Conservation (phyloP, 2,329 filamentous ascomycete genomes). For the Penicillium sp. region DNA sequence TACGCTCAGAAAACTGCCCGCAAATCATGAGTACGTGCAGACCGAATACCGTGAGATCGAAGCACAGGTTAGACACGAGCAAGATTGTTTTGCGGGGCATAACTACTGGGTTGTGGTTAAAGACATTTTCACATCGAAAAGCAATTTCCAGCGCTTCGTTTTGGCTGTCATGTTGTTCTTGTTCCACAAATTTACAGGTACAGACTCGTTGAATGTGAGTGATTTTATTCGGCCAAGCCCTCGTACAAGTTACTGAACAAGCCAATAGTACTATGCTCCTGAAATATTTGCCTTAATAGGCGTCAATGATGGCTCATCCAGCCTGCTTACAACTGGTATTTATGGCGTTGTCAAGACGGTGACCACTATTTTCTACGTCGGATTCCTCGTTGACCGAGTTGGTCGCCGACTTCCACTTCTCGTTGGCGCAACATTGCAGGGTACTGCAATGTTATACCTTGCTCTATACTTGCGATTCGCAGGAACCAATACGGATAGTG, state of each 20-base stretch:
- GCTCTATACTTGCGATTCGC: slow-evolving; percentile 42
- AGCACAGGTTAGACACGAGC: slow-evolving; percentile 40
- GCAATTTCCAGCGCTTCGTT: slow-evolving; percentile 41
- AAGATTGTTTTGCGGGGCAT: slow-evolving; percentile 29
- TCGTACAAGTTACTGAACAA: neutral
- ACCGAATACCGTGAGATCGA: slow-evolving; percentile 45
- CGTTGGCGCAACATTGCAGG: slow-evolving; percentile 36
- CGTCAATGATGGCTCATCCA: slow-evolving; percentile 34
- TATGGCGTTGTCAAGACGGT: slow-evolving; percentile 42
- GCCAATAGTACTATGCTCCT: slow-evolving; percentile 41
- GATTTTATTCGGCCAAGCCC: neutral
- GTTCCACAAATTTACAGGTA: slow-evolving; percentile 50
- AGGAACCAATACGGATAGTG: slow-evolving; percentile 29
- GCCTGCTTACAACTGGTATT: slow-evolving; percentile 44
- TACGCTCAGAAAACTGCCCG: slow-evolving; percentile 44
- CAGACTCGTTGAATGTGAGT: slow-evolving; percentile 41
- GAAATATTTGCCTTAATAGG: slow-evolving; percentile 48
- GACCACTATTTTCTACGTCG: slow-evolving; percentile 38
- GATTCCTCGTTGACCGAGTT: slow-evolving; percentile 38
- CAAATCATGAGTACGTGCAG: slow-evolving; percentile 44
- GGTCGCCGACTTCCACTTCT: slow-evolving; percentile 37
- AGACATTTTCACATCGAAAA: slow-evolving; percentile 34
- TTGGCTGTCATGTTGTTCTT: slow-evolving; percentile 43
- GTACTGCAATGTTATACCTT: slow-evolving; percentile 38
- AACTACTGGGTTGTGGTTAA: slow-evolving; percentile 43